Base-by-base conservation (phyloP, 495 filamentous ascomycete genomes). In the Penicillium salamii region DNA sequence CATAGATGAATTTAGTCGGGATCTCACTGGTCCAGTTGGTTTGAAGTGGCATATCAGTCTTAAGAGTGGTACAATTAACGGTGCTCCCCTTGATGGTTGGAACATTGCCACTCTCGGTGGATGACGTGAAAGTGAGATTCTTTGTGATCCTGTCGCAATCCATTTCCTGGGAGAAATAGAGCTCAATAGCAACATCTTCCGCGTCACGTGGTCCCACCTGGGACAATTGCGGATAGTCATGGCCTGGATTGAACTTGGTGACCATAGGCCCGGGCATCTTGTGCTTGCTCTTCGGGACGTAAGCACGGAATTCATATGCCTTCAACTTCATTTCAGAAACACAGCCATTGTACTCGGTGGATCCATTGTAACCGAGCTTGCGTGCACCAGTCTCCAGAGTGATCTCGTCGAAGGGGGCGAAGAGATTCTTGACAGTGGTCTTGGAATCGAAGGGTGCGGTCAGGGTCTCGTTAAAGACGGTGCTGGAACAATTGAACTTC, bases 161-260 rank as follows among this genome's bases (percentile, higher is more conserved):
- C 85, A 88, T 88, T 28, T 70, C 52, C 7, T 68, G 65, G 2
- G 81, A 85, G 66, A 83, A 89, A 46, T 82, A 76, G 19, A 89
- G 47, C 48, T 76, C 66, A 40, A 85, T 57, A 2, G 68, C 33
- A 3, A 84, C 58, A 4, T 69, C 63, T 39, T 85, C 77, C 1
- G 68, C 37, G 7, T 68, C 61, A 23, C 66, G 67, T 1, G 73
- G 59, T 15, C 29, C 54, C 7, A 74, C 74, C 3, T 68, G 77
- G 1, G 83, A 85, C 1, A 72, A 53, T 0, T 85, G 42, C 5
- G 83, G 79, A 0, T 50, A 40, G 49, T 89, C 85, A 57, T 89
- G 85, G 9, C 83, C 82, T 0, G 85, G 85, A 0, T 61, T 42
- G 53, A 89, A 82, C 35, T 72, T 68, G 26, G 85, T 88, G 50